These are phyloP conservation scores for Pyricularia sp. DNA, from an alignment of 2,329 filamentous ascomycete genomes.

Conservation along the genomic window DNA sequence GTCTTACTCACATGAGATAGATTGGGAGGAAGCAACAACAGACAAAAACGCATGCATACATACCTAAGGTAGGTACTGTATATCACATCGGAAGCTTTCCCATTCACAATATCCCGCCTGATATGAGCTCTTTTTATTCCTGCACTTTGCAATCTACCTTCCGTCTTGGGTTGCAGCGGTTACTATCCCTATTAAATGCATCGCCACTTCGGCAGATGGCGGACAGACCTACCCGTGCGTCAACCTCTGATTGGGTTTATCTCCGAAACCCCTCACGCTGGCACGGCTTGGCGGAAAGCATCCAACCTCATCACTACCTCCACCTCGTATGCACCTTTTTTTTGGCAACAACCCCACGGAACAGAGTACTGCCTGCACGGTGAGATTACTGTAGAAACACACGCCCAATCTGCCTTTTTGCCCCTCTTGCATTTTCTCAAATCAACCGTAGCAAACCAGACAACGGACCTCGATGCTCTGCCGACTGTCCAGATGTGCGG, in stretches of 20 bases:
- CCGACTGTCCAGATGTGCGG: constrained; percentile 21
- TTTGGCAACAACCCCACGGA: neutral
- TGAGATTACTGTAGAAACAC: too few species aligned
- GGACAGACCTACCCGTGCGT: neutral
- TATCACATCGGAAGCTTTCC: neutral
- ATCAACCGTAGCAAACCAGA: constrained; percentile 32
- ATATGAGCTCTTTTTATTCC: neutral
- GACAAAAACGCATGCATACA: neutral
- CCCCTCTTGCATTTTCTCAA: neutral
- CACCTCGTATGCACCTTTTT: neutral
- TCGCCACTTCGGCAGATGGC: neutral
- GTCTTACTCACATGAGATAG: neutral
- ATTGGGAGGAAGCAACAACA: neutral
- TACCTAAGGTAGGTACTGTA: too few species aligned
- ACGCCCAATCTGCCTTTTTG: too few species aligned
- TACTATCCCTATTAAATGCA: neutral
- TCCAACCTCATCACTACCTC: neutral
- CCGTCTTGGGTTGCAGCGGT: neutral
- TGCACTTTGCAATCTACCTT: neutral
- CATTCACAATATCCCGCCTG: neutral
- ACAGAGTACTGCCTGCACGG: too few species aligned
- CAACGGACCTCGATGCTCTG: constrained; percentile 44
- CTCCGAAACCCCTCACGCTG: neutral
- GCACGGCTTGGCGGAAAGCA: neutral
- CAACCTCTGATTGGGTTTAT: neutral